Conservation (phyloP, 768 basidiomycete genomes). For the Suillus alpinus region DNA sequence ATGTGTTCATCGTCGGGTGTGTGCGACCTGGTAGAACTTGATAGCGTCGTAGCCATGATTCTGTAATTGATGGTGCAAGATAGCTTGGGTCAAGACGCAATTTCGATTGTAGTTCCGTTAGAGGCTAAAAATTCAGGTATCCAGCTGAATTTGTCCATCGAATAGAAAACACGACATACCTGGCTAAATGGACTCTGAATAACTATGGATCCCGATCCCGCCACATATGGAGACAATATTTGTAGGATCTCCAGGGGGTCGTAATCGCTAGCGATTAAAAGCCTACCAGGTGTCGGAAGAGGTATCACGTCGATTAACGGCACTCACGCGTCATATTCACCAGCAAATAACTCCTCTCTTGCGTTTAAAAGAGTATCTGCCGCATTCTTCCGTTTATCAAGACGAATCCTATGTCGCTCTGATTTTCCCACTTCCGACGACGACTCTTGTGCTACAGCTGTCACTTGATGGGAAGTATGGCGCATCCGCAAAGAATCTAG, state of each 20-base stretch:
- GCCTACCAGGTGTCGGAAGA: slow-evolving; percentile 36
- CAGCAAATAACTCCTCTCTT: slow-evolving; percentile 79
- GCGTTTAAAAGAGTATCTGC: slow-evolving; percentile 57
- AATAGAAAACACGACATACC: slow-evolving; percentile 37
- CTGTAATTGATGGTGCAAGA: slow-evolving; percentile 77
- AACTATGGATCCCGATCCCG: slow-evolving; percentile 83
- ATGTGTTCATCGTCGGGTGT: slow-evolving; percentile 91
- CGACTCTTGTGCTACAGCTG: background rate
- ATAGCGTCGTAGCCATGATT: slow-evolving; percentile 86
- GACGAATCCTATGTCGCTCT: slow-evolving; percentile 65
- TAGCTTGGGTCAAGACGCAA: slow-evolving; percentile 65
- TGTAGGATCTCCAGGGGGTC: slow-evolving; percentile 82
- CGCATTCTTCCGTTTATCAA: slow-evolving; percentile 77
- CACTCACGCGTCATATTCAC: slow-evolving; percentile 82
- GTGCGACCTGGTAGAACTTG: slow-evolving; percentile 96
- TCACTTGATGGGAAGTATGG: background rate
- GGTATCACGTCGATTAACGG: slow-evolving; percentile 3
- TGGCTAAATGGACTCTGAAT: slow-evolving; percentile 83
- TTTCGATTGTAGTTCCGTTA: slow-evolving; percentile 74
- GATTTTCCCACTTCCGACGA: slow-evolving; percentile 31
- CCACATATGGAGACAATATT: slow-evolving; percentile 69
- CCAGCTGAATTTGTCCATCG: slow-evolving; percentile 6
- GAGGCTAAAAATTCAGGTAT: slow-evolving; percentile 41
- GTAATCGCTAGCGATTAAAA: slow-evolving; percentile 81
- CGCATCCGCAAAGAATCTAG: background rate